A percentile compares a stretch with the other conserved stretches of the same genome.
phyloP scores from a whole-genome alignment of 2,329 filamentous ascomycete species.

The Aspergillus niger region DNA sequence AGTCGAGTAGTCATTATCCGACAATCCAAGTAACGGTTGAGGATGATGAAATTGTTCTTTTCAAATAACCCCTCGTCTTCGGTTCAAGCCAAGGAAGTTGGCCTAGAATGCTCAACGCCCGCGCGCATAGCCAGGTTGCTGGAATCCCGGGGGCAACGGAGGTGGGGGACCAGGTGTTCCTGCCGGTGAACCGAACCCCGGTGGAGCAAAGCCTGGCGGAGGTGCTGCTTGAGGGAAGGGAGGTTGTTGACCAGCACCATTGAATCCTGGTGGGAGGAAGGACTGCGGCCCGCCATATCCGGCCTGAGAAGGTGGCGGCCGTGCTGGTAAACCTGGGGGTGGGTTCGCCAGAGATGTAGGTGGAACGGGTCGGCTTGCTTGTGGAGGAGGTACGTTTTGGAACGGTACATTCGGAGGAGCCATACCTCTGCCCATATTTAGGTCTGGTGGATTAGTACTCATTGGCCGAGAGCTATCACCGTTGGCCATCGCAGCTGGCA shows the following conservation, averaged over 20 bases:
- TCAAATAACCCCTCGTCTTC: background rate
- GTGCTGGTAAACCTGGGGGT: constrained; percentile 61
- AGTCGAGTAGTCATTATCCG: background rate
- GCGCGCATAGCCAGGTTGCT: constrained; percentile 42
- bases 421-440: constrained; percentile 45
- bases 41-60: background rate
- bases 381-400: constrained; percentile 46
- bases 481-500: constrained; percentile 49
- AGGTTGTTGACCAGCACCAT: constrained; percentile 32
- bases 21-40: background rate
- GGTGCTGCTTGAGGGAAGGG: constrained; percentile 44
- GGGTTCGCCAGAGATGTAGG: constrained; percentile 52
- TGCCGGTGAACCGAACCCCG: constrained; percentile 48
- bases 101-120: constrained; percentile 33
- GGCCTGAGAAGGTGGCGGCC: constrained; percentile 68
- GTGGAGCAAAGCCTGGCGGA: constrained; percentile 55
- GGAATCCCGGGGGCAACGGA: constrained; percentile 46
- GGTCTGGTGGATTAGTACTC: constrained; percentile 35
- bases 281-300: constrained; percentile 65
- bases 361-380: constrained; percentile 57
- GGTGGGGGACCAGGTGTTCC: constrained; percentile 34
- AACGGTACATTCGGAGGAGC: constrained; percentile 43
- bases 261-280: constrained; percentile 45
- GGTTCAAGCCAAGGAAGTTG: background rate
- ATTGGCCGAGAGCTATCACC: constrained; percentile 41